These are phyloP conservation scores for Castanospermum australe DNA, from an alignment of 306 rosid species.

Conservation along the genomic window DNA sequence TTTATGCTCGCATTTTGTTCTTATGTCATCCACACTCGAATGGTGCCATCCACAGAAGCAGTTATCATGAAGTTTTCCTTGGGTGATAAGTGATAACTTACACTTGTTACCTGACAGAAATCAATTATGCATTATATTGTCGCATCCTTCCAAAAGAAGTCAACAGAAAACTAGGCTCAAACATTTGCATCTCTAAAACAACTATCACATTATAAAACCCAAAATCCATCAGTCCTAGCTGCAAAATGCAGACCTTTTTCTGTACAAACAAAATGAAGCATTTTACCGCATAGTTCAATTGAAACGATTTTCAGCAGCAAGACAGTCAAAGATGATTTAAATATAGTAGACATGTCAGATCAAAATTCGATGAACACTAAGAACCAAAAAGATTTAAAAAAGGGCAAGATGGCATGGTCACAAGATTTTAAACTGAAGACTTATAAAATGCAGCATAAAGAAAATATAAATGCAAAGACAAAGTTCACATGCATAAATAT, in stretches of 20 bases:
- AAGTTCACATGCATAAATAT: not conserved
- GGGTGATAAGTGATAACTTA: slow-evolving; percentile 92
- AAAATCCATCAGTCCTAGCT: not conserved
- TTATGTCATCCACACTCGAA: slow-evolving; percentile 76
- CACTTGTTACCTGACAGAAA: slow-evolving; percentile 79
- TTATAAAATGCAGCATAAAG: slow-evolving; percentile 2
- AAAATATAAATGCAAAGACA: not conserved
- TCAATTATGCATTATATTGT: not conserved
- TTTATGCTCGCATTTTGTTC: slow-evolving; percentile 16
- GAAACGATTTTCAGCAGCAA: no score
- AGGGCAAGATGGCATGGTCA: not conserved
- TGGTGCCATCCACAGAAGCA: slow-evolving; percentile 76
- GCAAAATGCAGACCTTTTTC: not conserved
- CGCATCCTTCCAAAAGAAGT: not conserved
- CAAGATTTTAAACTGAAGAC: not conserved
- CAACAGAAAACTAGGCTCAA: not conserved
- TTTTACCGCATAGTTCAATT: not conserved
- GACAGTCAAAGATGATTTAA: no score
- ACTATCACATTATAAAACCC: not conserved
- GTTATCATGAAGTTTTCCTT: slow-evolving; percentile 74
- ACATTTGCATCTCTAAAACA: not conserved
- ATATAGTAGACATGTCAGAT: no score
- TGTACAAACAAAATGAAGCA: slow-evolving; percentile 9
- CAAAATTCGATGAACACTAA: no score
- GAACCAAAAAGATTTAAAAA: no score